Evolutionary conservation across 495 filamentous ascomycete species (phyloP), one percentile per base, ranked within the genome.

Genomic region (Penicillium parvum): DNA sequence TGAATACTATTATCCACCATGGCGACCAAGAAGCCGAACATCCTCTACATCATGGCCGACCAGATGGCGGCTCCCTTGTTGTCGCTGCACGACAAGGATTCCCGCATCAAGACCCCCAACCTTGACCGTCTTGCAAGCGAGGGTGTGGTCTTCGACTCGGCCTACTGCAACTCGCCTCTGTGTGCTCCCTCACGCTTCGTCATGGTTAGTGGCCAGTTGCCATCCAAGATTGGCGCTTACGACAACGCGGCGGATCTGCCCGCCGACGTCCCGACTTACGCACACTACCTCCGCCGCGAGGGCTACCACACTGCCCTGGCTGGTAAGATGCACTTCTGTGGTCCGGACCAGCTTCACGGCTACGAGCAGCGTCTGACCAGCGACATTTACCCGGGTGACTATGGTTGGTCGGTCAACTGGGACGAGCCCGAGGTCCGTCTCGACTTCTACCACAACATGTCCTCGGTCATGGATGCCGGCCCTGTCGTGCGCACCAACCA

Each of bases 291-390:
- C 30, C 85, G 88, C n/a, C 70, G 74, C 11, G 78, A 84, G 55
- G 86, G 85, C 32, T 95, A 95, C 55, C 83, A 94, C 65, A 92
- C 88, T n/a, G 83, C 81, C 4, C 66, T 95, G 48, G 86, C 88
- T 1, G 88, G 88, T 40, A 95, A 95, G 74, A 95, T 95, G 88
- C 88, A 95, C 61, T 95, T 95, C 63, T 86, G 90, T 43, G 88
- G 88, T 32, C 73, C 74, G 1, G 88, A 95, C 55, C 88, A 95
- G 66, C 73, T 94, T 38, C 88, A 95, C 63, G 88, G 88, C 22
- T 95, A 88, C 54, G 88, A 95, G 68, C 81, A 84, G 53, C 76
- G 88, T 40, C 72, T 95, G 50, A 95, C 88, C n/a, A 83, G 78
- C 45, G 88, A 95, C 60, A 94, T 95, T 53, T 95, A 95, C 60